Evolutionary conservation across 2,329 filamentous ascomycete genomes (phyloP).

Genomic region (Neophaeococcomyces mojaviensis): DNA sequence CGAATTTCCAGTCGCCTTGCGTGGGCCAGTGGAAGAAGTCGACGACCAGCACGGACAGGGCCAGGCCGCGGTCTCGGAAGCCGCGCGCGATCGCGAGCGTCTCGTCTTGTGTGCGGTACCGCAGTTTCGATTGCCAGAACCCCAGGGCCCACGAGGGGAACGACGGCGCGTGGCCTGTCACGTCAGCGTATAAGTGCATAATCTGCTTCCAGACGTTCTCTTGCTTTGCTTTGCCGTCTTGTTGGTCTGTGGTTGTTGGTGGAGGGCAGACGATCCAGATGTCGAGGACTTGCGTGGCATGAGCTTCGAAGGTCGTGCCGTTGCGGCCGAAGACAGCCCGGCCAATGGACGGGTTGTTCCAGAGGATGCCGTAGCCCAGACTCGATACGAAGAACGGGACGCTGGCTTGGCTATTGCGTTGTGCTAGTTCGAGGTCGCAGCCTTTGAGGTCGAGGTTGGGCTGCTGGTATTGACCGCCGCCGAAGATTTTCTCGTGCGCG

Average conservation of each 20-base stretch:
- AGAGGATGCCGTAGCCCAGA: conserved; percentile 55
- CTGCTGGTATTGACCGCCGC: conserved; percentile 64
- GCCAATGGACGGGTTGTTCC: conserved; percentile 59
- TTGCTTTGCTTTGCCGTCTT: no score
- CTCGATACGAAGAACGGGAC: conserved; percentile 56
- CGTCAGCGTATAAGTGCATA: conserved; percentile 48
- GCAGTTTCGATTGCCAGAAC: conserved; percentile 62
- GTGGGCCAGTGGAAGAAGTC: conserved; percentile 63
- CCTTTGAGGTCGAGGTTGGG: conserved; percentile 57
- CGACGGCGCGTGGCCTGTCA: conserved; percentile 54
- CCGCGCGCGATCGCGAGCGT: conserved; percentile 53
- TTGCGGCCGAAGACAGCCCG: conserved; percentile 55
- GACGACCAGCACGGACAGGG: conserved; percentile 58
- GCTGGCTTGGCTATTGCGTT: conserved; percentile 59
- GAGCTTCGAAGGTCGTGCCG: conserved; percentile 54
- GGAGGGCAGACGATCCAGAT: conserved; percentile 51
- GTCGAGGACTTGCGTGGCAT: conserved; percentile 51
- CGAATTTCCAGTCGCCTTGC: conserved; percentile 63
- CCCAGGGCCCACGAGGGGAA: conserved; percentile 63
- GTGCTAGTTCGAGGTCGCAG: conserved; percentile 55
- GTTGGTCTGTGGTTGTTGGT: no score
- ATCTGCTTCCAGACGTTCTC: conserved; percentile 51
- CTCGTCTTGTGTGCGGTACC: conserved; percentile 60
- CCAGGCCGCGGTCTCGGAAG: conserved; percentile 48
- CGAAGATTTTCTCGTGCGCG: conserved; percentile 54